Base-by-base conservation (phyloP, 768 basidiomycete genomes). In the Psilocybe cubensis region DNA sequence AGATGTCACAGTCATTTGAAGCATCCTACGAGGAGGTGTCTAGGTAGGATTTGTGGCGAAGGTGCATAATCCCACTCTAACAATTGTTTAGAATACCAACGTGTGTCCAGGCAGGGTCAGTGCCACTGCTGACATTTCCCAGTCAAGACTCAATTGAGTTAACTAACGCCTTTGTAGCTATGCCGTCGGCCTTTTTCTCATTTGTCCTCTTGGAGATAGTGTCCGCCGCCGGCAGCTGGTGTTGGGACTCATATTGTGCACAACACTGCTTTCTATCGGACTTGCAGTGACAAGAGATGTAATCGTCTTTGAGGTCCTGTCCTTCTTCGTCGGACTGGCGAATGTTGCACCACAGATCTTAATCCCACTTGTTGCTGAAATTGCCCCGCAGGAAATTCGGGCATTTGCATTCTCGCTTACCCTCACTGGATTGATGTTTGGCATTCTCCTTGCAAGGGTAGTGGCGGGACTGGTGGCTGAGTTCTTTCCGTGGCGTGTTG, bases 161-260 rank as follows among this genome's bases (percentile, higher is more conserved):
- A 46, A 21, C 42, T 40, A 52, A 40, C n/a, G n/a, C 18, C 18
- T 56, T 43, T 33, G 49, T 52, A 87, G 89, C 44, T 92, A 92
- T 68, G 88, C 87, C 1, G 72, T 74, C n/a, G 91, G 91, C 1
- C 78, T 93, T 11, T 68, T 94, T 5, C 67, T 94, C 49, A 83
- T 95, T 51, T 83, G 88, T 1, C 93, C 94, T 1, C 76, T 92
- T 0, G 93, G 94, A 9, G 93, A 96, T 68, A 80, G 94, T n/a
- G 81, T 93, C 41, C 86, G 88, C 21, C 76, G 93, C 28, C 79
- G 93, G 14, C 87, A 85, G 42, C 77, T 96, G 0, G 78, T 89
- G 33, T 74, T 95, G 18, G 54, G 78, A 4, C 70, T 92, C 18
- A 73, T 88, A 28, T 60, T 81, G 4, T 41, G 81, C 21, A 83